A percentile compares a stretch with the other conserved stretches of the same genome.
These are phyloP conservation scores for Suillus occidentalis DNA, from an alignment of 768 basidiomycete genomes.

Conservation along the genomic window DNA sequence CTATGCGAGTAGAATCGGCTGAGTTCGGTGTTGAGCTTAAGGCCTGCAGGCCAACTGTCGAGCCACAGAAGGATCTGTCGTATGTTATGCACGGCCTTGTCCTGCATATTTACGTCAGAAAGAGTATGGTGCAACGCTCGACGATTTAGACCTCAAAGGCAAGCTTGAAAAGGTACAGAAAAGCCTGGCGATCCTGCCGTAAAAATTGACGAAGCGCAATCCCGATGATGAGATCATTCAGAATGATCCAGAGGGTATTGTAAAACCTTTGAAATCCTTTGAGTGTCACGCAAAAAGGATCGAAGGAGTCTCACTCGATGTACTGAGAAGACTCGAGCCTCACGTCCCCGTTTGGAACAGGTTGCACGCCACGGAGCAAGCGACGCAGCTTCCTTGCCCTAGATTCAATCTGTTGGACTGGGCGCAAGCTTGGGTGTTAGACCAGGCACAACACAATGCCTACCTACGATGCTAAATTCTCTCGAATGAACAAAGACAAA, in stretches of 20 bases:
- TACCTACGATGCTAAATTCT: conserved; percentile 27
- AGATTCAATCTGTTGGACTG: conserved; percentile 64
- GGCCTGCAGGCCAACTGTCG: conserved; percentile 92
- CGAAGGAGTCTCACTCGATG: conserved; percentile 49
- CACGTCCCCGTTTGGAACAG: conserved; percentile 35
- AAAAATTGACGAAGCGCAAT: conserved; percentile 69
- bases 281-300: not conserved
- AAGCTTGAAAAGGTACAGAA: conserved; percentile 42
- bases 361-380: conserved; percentile 37
- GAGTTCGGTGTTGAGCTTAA: conserved; percentile 96
- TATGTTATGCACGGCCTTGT: conserved; percentile 36
- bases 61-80: conserved; percentile 72
- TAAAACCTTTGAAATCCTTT: conserved; percentile 60
- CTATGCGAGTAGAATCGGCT: conserved; percentile 78
- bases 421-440: not conserved
- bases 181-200: conserved; percentile 54
- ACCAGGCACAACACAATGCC: not conserved
- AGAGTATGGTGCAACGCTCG: not conserved
- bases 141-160: conserved; percentile 40
- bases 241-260: conserved; percentile 86
- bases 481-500: conserved; percentile 16
- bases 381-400: conserved; percentile 48
- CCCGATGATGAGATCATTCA: conserved; percentile 90
- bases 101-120: conserved; percentile 1
- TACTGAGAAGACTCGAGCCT: conserved; percentile 54